phyloP scores from a whole-genome alignment of 441 rosid genomes.

The Rhodomyrtus psidioides region DNA sequence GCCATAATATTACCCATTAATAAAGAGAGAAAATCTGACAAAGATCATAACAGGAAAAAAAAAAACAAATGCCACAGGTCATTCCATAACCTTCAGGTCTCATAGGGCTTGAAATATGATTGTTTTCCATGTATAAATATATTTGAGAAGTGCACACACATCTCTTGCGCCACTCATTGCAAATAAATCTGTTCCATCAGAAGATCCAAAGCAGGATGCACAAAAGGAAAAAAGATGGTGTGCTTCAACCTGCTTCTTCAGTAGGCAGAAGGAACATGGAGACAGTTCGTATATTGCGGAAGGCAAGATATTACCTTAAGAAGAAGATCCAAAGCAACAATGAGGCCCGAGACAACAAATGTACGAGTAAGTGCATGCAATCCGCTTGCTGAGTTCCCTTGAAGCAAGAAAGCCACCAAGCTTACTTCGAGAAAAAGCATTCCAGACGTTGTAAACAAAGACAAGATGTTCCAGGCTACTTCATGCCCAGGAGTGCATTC shows the following conservation, averaged over 20 bases:
- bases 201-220: not conserved
- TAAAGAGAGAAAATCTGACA: not conserved
- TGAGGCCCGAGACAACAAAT: conserved; percentile 59
- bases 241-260: not conserved
- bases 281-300: not conserved
- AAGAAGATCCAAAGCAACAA: conserved; percentile 70
- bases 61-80: not conserved
- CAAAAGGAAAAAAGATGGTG: not conserved
- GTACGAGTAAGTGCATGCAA: conserved; percentile 68
- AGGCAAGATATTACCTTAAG: conserved; percentile 52
- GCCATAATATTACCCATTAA: not conserved
- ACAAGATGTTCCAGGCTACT: conserved; percentile 66
- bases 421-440: conserved; percentile 93
- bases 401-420: conserved; percentile 84
- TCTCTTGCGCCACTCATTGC: not conserved
- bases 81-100: not conserved
- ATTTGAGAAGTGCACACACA: not conserved
- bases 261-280: not conserved
- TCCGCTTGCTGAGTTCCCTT: conserved; percentile 82
- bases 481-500: conserved; percentile 77
- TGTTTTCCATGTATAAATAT: not conserved
- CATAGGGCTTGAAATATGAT: not conserved
- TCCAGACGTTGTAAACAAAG: conserved; percentile 77
- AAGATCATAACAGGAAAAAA: not conserved
- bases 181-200: not conserved